These are phyloP conservation scores for Kazachstania kunashirensis DNA, from an alignment of 805 yeast genomes.

Conservation along the genomic window DNA sequence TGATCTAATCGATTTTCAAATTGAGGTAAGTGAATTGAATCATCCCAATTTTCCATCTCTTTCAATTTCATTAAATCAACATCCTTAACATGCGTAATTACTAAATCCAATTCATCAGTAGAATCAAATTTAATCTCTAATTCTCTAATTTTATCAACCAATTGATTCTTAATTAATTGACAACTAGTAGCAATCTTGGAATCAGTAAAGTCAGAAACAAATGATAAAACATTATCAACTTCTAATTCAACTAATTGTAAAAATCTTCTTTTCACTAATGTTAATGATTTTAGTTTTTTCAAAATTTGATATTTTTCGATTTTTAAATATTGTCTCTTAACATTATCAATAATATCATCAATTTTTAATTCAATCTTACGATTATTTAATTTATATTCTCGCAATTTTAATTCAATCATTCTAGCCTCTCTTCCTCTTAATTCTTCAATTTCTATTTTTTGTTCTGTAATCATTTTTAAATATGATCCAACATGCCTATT, in stretches of 20 bases:
- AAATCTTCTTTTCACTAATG: conserved; percentile 32
- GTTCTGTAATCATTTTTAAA: conserved; percentile 74
- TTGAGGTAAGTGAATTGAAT: conserved; percentile 31
- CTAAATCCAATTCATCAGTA: conserved; percentile 44
- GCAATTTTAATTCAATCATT: conserved; percentile 33
- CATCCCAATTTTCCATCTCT: conserved; percentile 51
- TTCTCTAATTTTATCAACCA: conserved; percentile 39
- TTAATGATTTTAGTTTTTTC: conserved; percentile 32
- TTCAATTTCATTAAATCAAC: conserved; percentile 36
- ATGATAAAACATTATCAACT: conserved; percentile 19
- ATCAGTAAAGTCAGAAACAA: conserved; percentile 15
- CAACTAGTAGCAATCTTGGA: conserved; percentile 19
- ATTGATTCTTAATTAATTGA: conserved; percentile 21
- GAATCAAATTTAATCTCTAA: conserved; percentile 42
- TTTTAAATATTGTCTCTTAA: conserved; percentile 33
- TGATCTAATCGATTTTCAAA: conserved; percentile 35
- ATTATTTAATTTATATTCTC: conserved; percentile 29
- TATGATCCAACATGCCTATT: conserved; percentile 81
- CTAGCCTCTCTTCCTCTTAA: conserved; percentile 45
- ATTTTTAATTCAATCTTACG: conserved; percentile 34
- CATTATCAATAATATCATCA: conserved; percentile 34
- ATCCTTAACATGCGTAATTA: conserved; percentile 36
- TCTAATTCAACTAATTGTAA: conserved; percentile 37
- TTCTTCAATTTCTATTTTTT: conserved; percentile 61
- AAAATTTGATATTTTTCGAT: conserved; percentile 38